Evolutionary conservation across 257 asterid species (phyloP).

Genomic region (Asclepias syriaca): DNA sequence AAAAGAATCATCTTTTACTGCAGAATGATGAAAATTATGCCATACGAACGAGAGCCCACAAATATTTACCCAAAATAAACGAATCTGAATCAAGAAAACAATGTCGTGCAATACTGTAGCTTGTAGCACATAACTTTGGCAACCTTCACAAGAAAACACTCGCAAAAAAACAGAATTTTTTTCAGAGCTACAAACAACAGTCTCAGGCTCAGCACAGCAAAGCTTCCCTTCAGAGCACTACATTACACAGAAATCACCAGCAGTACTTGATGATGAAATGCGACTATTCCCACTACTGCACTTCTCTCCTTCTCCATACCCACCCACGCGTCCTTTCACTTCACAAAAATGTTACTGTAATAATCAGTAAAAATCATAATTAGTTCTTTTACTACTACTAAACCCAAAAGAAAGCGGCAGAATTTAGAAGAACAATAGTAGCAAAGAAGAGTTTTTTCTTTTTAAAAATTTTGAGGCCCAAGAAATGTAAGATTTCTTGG

Average conservation of each 20-base stretch:
- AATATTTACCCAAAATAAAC: constrained; percentile 9
- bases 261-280: neutral
- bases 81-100: constrained; percentile 24
- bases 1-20: constrained; percentile 24
- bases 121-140: constrained; percentile 23
- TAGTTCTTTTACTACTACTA: neutral
- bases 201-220: constrained; percentile 11
- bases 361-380: neutral
- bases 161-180: constrained; percentile 26
- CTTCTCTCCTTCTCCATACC: neutral
- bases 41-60: constrained; percentile 4
- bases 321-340: neutral
- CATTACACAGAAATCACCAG: neutral
- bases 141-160: constrained; percentile 38
- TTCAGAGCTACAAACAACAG: constrained; percentile 8
- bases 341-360: neutral
- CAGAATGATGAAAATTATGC: constrained; percentile 13
- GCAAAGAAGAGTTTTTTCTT: neutral
- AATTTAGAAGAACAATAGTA: constrained; percentile 19
- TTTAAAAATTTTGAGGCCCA: constrained; percentile 19
- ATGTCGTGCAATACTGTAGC: constrained; percentile 15
- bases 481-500: constrained; percentile 20
- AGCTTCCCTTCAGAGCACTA: constrained; percentile 4
- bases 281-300: neutral
- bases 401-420: constrained; percentile 21